A percentile compares a stretch with the other conserved stretches of the same genome.
phyloP scores from a whole-genome alignment of 768 basidiomycete genomes.

The Mycena rosella region DNA sequence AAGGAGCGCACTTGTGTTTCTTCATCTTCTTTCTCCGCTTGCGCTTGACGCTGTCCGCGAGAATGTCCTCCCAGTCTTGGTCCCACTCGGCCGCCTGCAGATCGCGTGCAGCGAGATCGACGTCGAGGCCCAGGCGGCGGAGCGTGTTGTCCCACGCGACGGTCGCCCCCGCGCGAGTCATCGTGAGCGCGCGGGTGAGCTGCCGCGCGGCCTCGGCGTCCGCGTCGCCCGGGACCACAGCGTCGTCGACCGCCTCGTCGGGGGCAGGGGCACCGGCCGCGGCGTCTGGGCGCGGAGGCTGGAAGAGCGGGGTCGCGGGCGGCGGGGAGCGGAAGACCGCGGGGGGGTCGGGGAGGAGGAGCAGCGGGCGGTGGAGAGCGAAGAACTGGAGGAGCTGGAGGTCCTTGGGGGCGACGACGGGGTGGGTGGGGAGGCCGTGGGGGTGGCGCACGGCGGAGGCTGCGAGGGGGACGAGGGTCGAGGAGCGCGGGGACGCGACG shows the following conservation, averaged over 20 bases:
- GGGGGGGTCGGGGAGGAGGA: slow-evolving; percentile 74
- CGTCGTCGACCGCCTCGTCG: slow-evolving; percentile 42
- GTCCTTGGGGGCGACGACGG: slow-evolving; percentile 71
- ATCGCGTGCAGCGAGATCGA: slow-evolving; percentile 61
- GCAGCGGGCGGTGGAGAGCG: slow-evolving; percentile 82
- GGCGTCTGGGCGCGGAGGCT: slow-evolving; percentile 12
- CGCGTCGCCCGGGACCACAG: slow-evolving; percentile 69
- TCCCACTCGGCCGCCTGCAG: slow-evolving; percentile 64
- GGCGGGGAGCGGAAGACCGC: slow-evolving; percentile 58
- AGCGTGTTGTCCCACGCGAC: slow-evolving; percentile 79
- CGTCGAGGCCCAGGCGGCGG: slow-evolving; percentile 71
- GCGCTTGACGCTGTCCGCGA: slow-evolving; percentile 86
- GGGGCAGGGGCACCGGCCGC: too few species aligned
- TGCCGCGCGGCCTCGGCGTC: slow-evolving; percentile 87
- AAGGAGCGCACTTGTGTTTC: slow-evolving; percentile 87
- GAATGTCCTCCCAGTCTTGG: slow-evolving; percentile 72
- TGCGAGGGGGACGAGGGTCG: slow-evolving; percentile 26
- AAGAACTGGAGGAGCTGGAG: slow-evolving; percentile 90
- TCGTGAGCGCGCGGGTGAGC: slow-evolving; percentile 79
- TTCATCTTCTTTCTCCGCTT: slow-evolving; percentile 95
- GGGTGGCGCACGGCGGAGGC: slow-evolving; percentile 29
- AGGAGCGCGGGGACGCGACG: slow-evolving; percentile 32
- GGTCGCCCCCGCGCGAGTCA: slow-evolving; percentile 71
- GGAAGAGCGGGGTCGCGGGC: slow-evolving; percentile 46
- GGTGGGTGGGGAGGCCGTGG: slow-evolving; percentile 55